A percentile compares a stretch with the other conserved stretches of the same genome.
Evolutionary conservation across 1,284 basidiomycete species (phyloP).

Genomic region (Filobasidium uniguttulatum): DNA sequence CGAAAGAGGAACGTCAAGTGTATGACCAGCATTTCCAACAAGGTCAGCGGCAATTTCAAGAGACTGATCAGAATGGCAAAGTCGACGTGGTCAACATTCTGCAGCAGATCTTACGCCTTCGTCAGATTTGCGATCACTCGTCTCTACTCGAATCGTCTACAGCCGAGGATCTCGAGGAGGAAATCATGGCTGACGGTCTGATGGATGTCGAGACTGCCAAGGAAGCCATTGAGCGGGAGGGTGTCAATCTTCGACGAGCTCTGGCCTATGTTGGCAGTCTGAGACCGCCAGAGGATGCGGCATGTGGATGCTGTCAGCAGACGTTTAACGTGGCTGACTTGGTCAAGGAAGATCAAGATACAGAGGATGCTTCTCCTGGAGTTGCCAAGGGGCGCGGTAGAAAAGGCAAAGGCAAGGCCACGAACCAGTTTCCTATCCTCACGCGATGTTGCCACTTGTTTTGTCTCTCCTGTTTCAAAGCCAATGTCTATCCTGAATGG

Average conservation of each 20-base stretch:
- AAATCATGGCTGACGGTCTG: constrained; percentile 11
- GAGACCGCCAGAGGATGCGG: constrained; percentile 1
- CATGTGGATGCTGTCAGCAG: constrained; percentile 7
- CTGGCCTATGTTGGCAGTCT: constrained; percentile 8
- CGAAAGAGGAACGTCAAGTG: constrained; percentile 64
- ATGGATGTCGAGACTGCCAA: constrained; percentile 13
- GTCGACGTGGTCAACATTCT: constrained; percentile 88
- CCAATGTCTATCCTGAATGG: constrained; percentile 61
- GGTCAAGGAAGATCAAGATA: constrained; percentile 9
- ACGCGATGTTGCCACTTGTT: constrained; percentile 91
- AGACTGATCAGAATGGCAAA: constrained; percentile 20
- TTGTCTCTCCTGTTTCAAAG: constrained; percentile 68
- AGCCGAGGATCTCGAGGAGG: constrained; percentile 12
- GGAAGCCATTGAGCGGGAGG: constrained; percentile 7
- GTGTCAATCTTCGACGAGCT: constrained; percentile 10
- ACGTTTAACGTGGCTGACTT: constrained; percentile 5
- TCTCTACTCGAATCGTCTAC: constrained; percentile 55
- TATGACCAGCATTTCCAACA: constrained; percentile 79
- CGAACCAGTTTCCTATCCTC: constrained; percentile 42
- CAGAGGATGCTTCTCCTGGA: constrained; percentile 20
- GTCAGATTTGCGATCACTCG: constrained; percentile 94
- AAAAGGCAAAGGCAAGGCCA: constrained; percentile 22
- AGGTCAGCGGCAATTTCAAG: constrained; percentile 70
- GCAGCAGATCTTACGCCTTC: constrained; percentile 83
- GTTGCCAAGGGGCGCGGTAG: constrained; percentile 18